Evolutionary conservation across 305 asterid species (phyloP), one percentile per base, ranked within the genome.

Genomic region (Fraxinus albicans): DNA sequence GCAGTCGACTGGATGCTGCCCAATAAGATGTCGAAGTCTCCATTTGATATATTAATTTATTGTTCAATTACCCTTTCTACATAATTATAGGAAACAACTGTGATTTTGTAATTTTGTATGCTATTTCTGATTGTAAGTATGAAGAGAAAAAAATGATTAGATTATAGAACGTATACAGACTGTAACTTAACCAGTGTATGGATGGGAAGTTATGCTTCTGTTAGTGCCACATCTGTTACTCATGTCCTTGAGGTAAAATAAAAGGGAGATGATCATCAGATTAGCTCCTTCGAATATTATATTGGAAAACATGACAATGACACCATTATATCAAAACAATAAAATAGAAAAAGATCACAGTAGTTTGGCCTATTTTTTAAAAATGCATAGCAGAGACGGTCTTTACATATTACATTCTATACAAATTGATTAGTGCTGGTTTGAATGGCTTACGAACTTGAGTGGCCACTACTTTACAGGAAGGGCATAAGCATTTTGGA

Each of bases 131-230:
- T 47, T 63, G 58, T 74, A 35, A 72, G 53, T 75, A 74, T 47
- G 70, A 25, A 65, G 79, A 79, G 69, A 13, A 79, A 79, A 74
- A 73, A 72, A 21, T 31, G 53, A 84, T 36, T 29, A 47, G 34
- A 63, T 79, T 36, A 80, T 85, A 55, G 25, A 73, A 76, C 27
- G 9, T 58, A 73, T 81, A 76, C 77, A 83, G 53, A 80, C 31
- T 65, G 27, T 19, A 34, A 72, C 60, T 47, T 34, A 34, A 29
- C 63, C 78, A 67, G 73, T 78, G 44, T 69, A 78, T 77, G 42
- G 40, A 73, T 31, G 35, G 42, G 70, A 77, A 36, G 34, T 69
- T 69, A 69, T 10, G 40, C 75, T 69, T 72, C 44, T 72, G 47
- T 72, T 34, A 72, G 19, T 72, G 27, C 77, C 77, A 29, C 27